Evolutionary conservation across 495 filamentous ascomycete species (phyloP), one percentile per base, ranked within the genome.

Genomic region (Xylaria nigripes): DNA sequence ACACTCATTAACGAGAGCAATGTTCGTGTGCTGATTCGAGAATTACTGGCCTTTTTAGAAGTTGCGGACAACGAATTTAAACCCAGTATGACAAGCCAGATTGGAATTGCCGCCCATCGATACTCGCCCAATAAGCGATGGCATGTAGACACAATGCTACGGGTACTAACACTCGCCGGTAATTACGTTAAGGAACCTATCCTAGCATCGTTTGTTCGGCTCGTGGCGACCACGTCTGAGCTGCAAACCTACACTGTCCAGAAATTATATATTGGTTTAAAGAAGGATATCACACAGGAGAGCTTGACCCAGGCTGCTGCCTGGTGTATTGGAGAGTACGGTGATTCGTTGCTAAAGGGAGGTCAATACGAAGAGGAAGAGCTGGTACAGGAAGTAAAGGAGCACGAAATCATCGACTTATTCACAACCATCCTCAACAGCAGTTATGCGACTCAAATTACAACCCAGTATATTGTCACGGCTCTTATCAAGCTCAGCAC

Each of bases 321-420:
- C n/a, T 98, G 93, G 93, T 90, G 90, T 12, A 96, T 98, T 70
- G 93, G 93, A 59, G 93, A 98, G 76, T 98, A 90, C 67, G 90
- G 90, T 30, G 93, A 97, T 67, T 81, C 86, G 3, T 75, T 98
- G 13, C 78, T 98, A 15, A 79, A 80, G 50, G 91, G 91, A 24
- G 92, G 94, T 16, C 84, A 90, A 63, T 96, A 95, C 56, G 92
- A 97, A 68, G 91, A 96, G 64, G 93, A 94, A 63, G 93, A 96
- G 62, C 72, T 95, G 2, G 90, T 95, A 9, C 80, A 87, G 63
- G 87, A 92, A 65, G 86, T 98, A 54, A 86, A 86, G 61, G 88
- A 97, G 69, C 85, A 81, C 58, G 93, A 98, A 62, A 77, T 96
- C 38, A 80, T 97, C 43, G 91, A 96, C 62, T 76, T 97, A 27